These are phyloP conservation scores for Yamadazyma mexicana DNA, from an alignment of 1,139 yeast genomes.

Conservation along the genomic window DNA sequence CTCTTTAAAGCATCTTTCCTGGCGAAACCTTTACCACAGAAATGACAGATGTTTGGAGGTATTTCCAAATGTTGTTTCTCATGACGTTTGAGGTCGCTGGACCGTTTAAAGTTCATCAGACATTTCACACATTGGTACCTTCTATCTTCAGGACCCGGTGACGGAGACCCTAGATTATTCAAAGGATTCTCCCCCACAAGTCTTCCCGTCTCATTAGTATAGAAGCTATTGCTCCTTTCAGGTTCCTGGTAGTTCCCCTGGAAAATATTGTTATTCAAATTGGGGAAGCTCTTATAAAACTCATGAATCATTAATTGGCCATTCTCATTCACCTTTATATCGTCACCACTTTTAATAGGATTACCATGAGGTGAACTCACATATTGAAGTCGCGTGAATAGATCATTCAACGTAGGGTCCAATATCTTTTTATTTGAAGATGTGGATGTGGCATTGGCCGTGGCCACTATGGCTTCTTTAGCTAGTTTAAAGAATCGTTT, in stretches of 20 bases:
- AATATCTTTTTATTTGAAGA: conserved; percentile 21
- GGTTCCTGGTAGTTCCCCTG: conserved; percentile 12
- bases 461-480: conserved; percentile 48
- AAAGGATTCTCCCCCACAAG: conserved; percentile 10
- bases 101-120: conserved; percentile 56
- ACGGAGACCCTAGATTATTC: conserved; percentile 1
- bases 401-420: conserved; percentile 57
- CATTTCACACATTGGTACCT: conserved; percentile 51
- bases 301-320: conserved; percentile 48
- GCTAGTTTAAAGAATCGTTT: conserved; percentile 43
- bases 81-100: conserved; percentile 66
- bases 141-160: conserved; percentile 16
- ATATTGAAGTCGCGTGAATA: conserved; percentile 51
- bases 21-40: conserved; percentile 81
- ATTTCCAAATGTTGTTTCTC: conserved; percentile 57
- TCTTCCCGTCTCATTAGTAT: conserved; percentile 2
- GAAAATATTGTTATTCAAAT: conserved; percentile 43
- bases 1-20: conserved; percentile 77
- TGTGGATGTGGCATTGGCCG: conserved; percentile 28
- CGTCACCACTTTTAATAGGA: conserved; percentile 38
- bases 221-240: neutral
- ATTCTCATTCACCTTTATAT: conserved; percentile 38
- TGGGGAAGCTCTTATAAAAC: conserved; percentile 45
- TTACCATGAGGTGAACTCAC: conserved; percentile 56
- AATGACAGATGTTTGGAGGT: conserved; percentile 69